Evolutionary conservation across 140 eudicot species (phyloP), one percentile per base, ranked within the genome.

Genomic region (Flaveria floridana): DNA sequence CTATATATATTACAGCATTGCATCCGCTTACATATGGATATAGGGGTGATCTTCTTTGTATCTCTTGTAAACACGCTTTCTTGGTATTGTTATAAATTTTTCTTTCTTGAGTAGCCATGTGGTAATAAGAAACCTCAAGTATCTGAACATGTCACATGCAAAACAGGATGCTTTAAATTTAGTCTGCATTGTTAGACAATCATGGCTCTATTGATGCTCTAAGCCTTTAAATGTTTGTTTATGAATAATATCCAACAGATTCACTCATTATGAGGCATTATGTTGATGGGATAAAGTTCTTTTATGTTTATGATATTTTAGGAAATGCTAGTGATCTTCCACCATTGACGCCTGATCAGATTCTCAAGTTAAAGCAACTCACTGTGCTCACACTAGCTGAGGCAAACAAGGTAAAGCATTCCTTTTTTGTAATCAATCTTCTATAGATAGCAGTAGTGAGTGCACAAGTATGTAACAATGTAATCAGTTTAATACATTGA

Each of bases 321-420:
- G 98, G 86, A 78, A 82, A 68, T 77, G 87, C 93, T 23, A 81
- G 75, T 37, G 86, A 62, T 76, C 89, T 90, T 81, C 98, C 98
- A 1, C 84, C 67, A 50, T 79, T 93, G 89, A 81, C 79, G 6
- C 88, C 89, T 26, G 91, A 89, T 21, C 98, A 93, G 83, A 82
- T 84, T 58, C 96, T 86, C 48, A 93, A 93, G 84, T 80, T 93
- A 82, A 93, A 90, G 78, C 98, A 93, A 84, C 96, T 93, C 44
- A 84, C 97, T 48, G 89, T 93, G 65, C 97, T 93, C 72, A 89
- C 98, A 37, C 88, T 93, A 55, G 95, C 98, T 20, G 97, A 93
- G 82, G 83, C 96, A 69, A 88, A 86, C 88, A 93, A 93, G 98
- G 98, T 93, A 74, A 72, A 57, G 19, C 41, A 11, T 34, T 75